These are phyloP conservation scores for Turritis glabra DNA, from an alignment of 345 rosid genomes.

Conservation along the genomic window DNA sequence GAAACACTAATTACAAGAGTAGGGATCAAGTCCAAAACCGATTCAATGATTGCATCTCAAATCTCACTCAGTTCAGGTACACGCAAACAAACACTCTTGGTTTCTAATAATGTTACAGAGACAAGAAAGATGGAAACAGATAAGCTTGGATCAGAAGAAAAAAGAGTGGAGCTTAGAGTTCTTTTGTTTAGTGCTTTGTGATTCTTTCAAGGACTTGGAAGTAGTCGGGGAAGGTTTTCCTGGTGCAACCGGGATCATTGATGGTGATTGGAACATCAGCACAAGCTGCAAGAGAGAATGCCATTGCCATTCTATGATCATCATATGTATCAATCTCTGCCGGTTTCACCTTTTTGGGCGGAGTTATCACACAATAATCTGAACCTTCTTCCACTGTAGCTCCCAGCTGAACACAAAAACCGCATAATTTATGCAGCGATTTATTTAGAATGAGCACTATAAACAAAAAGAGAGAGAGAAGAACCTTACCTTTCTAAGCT, in stretches of 20 bases:
- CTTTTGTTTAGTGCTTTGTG: conserved; percentile 48
- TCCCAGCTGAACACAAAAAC: conserved; percentile 66
- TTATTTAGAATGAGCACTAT: background rate
- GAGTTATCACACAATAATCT: conserved; percentile 92
- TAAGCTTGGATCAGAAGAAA: conserved; percentile 11
- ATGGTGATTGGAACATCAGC: conserved; percentile 93
- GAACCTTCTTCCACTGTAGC: conserved; percentile 98
- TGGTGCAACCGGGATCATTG: conserved; percentile 89
- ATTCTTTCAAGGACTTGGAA: conserved; percentile 81
- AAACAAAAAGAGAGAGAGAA: background rate
- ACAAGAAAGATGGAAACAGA: conserved; percentile 5
- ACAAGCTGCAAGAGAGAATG: conserved; percentile 96
- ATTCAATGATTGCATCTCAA: conserved; percentile 15
- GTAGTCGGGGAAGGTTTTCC: conserved; percentile 94
- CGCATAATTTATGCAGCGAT: background rate
- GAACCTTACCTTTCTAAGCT: conserved; percentile 68
- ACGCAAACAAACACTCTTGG: conserved; percentile 5
- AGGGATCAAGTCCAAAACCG: background rate
- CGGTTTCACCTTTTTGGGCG: conserved; percentile 73
- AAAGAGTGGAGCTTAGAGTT: background rate
- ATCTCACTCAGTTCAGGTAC: conserved; percentile 19
- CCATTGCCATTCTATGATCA: conserved; percentile 99
- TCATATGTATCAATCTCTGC: conserved; percentile 90
- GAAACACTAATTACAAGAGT: background rate
- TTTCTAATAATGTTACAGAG: conserved; percentile 20